Percentiles rank a stretch among this genome's conserved stretches.
Conservation (phyloP, 148 eudicot species). For the Vaccinium myrtillus region DNA sequence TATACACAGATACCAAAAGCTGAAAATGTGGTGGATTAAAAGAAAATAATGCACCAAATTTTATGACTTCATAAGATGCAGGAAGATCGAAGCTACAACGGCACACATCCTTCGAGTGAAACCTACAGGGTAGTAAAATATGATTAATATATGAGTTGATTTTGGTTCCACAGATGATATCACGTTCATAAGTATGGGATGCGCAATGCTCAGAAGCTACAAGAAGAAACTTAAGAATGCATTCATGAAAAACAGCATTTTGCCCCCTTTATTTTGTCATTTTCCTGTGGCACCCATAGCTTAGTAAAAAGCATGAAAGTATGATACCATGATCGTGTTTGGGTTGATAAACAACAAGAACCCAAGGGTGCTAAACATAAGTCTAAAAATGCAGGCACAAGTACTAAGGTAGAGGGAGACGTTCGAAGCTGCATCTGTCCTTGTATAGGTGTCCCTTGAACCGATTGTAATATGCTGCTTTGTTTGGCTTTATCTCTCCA, state of each 20-base stretch:
- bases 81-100: neutral
- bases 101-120: constrained; percentile 1
- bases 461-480: neutral
- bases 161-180: neutral
- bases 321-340: neutral
- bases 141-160: neutral
- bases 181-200: neutral
- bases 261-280: neutral
- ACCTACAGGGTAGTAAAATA: neutral
- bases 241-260: neutral
- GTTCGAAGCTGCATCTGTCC: neutral
- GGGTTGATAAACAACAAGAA: neutral
- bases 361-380: neutral
- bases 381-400: neutral
- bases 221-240: neutral
- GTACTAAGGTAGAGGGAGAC: neutral
- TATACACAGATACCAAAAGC: neutral
- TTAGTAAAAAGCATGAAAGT: neutral
- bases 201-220: neutral
- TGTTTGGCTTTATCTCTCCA: neutral
- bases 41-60: neutral
- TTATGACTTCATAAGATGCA: neutral
- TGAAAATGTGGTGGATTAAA: neutral
- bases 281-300: neutral
- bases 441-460: neutral